Conservation (phyloP, 306 rosid genomes). For the Cicer arietinum region DNA sequence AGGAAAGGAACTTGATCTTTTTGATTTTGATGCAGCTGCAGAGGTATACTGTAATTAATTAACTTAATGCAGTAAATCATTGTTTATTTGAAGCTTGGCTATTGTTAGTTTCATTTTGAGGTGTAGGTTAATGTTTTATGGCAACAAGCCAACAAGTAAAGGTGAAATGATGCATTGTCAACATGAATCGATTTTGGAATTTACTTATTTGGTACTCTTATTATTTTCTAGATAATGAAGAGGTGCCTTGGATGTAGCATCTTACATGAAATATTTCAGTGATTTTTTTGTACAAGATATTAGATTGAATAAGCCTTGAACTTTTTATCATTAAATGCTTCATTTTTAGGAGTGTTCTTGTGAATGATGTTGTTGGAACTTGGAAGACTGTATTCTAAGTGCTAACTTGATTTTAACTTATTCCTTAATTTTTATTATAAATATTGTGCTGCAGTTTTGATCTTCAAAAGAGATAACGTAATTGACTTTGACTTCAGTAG, state of each 20-base stretch:
- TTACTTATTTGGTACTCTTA: conserved; percentile 4
- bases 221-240: conserved; percentile 6
- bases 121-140: conserved; percentile 14
- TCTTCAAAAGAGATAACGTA: conserved; percentile 14
- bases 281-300: conserved; percentile 31
- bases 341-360: background rate
- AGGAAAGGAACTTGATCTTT: conserved; percentile 86
- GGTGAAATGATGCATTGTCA: conserved; percentile 23
- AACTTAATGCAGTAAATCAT: conserved; percentile 44
- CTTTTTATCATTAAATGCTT: conserved; percentile 24
- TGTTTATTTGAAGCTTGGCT: conserved; percentile 25
- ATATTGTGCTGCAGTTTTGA: conserved; percentile 28
- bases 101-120: conserved; percentile 6
- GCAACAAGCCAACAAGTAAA: conserved; percentile 8
- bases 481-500: conserved; percentile 17
- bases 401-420: background rate
- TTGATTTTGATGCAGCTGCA: conserved; percentile 94
- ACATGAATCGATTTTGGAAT: conserved; percentile 22
- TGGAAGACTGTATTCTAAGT: conserved; percentile 19
- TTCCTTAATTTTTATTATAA: conserved; percentile 18
- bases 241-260: conserved; percentile 18
- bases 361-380: conserved; percentile 10
- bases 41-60: conserved; percentile 68
- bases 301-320: conserved; percentile 20
- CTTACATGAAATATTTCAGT: conserved; percentile 9